A percentile compares a stretch with the other conserved stretches of the same genome.
These are phyloP conservation scores for Ceratocystis diversiconidia DNA, from an alignment of 2,329 filamentous ascomycete genomes.

Conservation along the genomic window DNA sequence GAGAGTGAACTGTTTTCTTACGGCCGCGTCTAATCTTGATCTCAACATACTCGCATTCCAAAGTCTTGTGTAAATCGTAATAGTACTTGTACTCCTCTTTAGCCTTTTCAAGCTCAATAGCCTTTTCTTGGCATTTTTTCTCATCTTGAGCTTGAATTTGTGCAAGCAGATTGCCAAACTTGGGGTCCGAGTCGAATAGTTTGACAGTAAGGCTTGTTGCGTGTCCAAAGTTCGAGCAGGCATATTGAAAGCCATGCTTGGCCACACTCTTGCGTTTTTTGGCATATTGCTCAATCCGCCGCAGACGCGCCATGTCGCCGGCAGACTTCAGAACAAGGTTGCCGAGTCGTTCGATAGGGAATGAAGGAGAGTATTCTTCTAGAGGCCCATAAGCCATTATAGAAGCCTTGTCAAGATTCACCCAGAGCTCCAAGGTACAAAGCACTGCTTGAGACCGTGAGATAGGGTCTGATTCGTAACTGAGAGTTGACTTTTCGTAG, in stretches of 20 bases:
- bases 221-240: neutral
- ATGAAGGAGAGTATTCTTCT: slow-evolving; percentile 31
- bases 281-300: slow-evolving; percentile 32
- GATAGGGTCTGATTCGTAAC: slow-evolving; percentile 32
- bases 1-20: neutral
- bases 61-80: neutral
- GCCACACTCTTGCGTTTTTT: neutral
- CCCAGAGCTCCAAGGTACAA: slow-evolving; percentile 43
- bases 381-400: slow-evolving; percentile 29
- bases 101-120: neutral
- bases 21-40: neutral
- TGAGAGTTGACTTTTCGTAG: slow-evolving; percentile 19
- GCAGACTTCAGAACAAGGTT: slow-evolving; percentile 32
- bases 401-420: slow-evolving; percentile 38
- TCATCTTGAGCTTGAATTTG: neutral
- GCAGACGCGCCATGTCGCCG: slow-evolving; percentile 33
- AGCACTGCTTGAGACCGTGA: slow-evolving; percentile 40
- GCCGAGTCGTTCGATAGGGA: slow-evolving; percentile 29
- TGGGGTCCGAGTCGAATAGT: neutral
- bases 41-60: neutral
- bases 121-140: neutral
- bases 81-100: neutral
- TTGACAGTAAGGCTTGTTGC: neutral
- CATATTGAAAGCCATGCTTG: neutral
- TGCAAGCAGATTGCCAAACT: neutral